Conservation (phyloP, 2,329 filamentous ascomycete species). For the Myriosclerotinia scirpicola region DNA sequence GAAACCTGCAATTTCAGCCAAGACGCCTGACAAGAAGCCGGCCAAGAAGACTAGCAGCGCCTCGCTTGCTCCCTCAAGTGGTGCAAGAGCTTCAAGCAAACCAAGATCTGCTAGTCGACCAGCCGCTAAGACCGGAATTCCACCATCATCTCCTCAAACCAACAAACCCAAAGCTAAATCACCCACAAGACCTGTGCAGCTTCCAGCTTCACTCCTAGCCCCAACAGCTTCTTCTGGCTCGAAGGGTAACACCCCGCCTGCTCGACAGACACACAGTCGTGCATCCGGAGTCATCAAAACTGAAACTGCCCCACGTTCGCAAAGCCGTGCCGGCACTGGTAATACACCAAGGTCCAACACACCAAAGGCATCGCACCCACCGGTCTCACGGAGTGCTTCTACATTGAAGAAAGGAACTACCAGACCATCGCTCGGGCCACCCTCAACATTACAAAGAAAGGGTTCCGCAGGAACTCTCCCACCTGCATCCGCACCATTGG, state of each 20-base stretch:
- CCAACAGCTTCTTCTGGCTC: slow-evolving; percentile 69
- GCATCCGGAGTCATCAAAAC: slow-evolving; percentile 43
- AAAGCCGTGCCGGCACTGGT: slow-evolving; percentile 34
- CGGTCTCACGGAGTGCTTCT: slow-evolving; percentile 34
- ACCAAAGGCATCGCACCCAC: slow-evolving; percentile 16
- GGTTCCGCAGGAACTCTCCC: slow-evolving; percentile 50
- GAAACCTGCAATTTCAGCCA: slow-evolving; percentile 35
- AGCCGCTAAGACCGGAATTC: slow-evolving; percentile 33
- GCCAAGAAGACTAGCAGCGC: slow-evolving; percentile 32
- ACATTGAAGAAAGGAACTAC: slow-evolving; percentile 32
- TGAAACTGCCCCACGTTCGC: slow-evolving; percentile 40
- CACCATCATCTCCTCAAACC: slow-evolving; percentile 40
- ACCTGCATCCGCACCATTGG: slow-evolving; percentile 51
- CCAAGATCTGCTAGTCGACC: slow-evolving; percentile 29
- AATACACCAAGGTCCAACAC: slow-evolving; percentile 26
- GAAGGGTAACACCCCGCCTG: slow-evolving; percentile 50
- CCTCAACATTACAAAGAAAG: slow-evolving; percentile 52
- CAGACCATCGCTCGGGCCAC: slow-evolving; percentile 52
- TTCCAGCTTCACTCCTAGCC: slow-evolving; percentile 66
- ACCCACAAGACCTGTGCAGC: slow-evolving; percentile 64
- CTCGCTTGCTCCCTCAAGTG: slow-evolving; percentile 26
- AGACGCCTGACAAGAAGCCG: slow-evolving; percentile 32
- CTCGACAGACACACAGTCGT: slow-evolving; percentile 46
- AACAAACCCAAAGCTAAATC: slow-evolving; percentile 64
- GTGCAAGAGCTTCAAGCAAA: slow-evolving; percentile 34